Conservation (phyloP, 768 basidiomycete species). For the Phlebiopsis flavidoalba region DNA sequence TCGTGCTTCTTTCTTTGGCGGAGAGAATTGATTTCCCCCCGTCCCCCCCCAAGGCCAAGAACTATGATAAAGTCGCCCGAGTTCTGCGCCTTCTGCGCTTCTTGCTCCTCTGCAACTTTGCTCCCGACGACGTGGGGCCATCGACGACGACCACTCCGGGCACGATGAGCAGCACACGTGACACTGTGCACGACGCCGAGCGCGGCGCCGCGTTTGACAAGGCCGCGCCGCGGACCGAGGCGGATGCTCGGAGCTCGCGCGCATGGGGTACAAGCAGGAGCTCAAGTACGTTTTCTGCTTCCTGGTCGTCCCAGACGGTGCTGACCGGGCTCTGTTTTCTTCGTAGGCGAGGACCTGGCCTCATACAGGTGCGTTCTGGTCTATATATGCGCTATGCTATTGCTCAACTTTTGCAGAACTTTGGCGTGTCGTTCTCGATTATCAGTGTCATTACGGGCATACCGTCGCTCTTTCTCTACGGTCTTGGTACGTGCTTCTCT, state of each 20-base stretch:
- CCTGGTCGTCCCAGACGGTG: not conserved
- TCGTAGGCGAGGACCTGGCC: constrained; percentile 52
- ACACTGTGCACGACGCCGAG: too few species aligned
- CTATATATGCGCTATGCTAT: not conserved
- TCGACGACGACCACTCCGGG: too few species aligned
- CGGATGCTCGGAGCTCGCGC: constrained; percentile 54
- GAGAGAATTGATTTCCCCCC: too few species aligned
- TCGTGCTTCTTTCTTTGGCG: too few species aligned
- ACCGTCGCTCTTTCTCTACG: constrained; percentile 64
- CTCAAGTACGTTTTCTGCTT: constrained; percentile 39
- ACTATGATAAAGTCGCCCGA: too few species aligned
- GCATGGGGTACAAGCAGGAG: constrained; percentile 73
- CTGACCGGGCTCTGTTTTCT: not conserved
- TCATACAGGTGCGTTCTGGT: constrained; percentile 46
- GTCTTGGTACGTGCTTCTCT: constrained; percentile 43
- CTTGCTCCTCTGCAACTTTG: too few species aligned
- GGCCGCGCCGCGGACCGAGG: constrained; percentile 40
- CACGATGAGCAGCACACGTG: too few species aligned
- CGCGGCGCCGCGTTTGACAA: too few species aligned
- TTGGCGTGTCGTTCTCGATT: constrained; percentile 72
- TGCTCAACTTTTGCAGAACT: constrained; percentile 41
- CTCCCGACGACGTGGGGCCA: too few species aligned
- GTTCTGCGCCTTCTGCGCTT: too few species aligned
- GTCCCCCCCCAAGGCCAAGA: too few species aligned
- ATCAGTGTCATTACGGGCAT: constrained; percentile 73